These are phyloP conservation scores for Lentithecium fluviatile DNA, from an alignment of 495 filamentous ascomycete genomes.

Conservation along the genomic window DNA sequence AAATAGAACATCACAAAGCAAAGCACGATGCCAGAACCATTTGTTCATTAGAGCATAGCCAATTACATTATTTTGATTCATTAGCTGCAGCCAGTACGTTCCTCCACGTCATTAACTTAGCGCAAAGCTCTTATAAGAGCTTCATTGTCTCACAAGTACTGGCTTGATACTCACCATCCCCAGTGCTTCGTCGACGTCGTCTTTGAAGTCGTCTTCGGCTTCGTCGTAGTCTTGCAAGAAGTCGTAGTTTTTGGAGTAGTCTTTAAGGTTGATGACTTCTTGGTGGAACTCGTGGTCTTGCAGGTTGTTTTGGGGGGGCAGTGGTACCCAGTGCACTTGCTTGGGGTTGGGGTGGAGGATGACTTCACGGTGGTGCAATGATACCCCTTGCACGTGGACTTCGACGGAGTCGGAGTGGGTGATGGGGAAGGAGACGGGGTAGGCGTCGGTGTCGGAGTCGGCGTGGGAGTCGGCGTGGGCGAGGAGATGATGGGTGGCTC, in stretches of 20 bases:
- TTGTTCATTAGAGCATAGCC: too few relatives aligned
- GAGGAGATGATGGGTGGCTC: conserved; percentile 12
- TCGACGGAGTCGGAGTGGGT: neutral
- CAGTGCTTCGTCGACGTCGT: neutral
- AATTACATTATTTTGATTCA: too few relatives aligned
- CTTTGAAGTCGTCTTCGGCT: neutral
- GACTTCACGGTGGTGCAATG: neutral
- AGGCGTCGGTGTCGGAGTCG: conserved; percentile 4
- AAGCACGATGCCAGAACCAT: too few relatives aligned
- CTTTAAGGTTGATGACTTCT: neutral
- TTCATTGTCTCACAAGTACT: neutral
- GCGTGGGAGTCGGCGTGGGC: neutral
- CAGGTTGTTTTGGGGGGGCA: neutral
- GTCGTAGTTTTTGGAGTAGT: neutral
- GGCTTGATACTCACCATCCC: neutral
- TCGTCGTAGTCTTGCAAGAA: neutral
- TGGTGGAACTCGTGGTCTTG: neutral
- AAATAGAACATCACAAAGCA: too few relatives aligned
- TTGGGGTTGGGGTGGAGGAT: neutral
- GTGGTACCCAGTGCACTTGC: neutral
- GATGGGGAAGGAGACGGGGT: conserved; percentile 3
- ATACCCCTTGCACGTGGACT: conserved; percentile 8
- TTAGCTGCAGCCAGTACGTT: too few relatives aligned
- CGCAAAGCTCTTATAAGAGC: too few relatives aligned
- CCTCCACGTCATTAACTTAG: too few relatives aligned